Base-by-base conservation (phyloP, 257 asterid genomes). In the Primulina huaijiensis region DNA sequence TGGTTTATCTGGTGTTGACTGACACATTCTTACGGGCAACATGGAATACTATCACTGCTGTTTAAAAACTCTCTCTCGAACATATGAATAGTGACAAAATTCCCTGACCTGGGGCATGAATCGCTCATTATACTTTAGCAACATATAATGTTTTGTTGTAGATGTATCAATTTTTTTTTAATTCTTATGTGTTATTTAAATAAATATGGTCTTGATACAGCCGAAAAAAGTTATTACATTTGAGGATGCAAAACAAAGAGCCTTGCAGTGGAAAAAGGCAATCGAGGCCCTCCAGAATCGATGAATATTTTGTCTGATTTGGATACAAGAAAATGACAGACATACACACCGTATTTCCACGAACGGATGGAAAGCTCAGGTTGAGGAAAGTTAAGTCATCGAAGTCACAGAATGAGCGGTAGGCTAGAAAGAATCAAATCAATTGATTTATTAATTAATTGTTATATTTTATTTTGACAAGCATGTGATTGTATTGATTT, bases 211-310 rank as follows among this genome's bases (percentile, higher is more conserved):
- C 23, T 34, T 73, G 68, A 67, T 72, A 33, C 96, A 94, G 99
- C 97, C 97, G 14, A 94, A 87, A 89, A 91, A 94, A 76, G 88
- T 94, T 25, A 27, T 86, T 76, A 74, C 90, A 20, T 91, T 94
- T n/a, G 99, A 91, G 84, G 99, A 94, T 77, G 76, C 93, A 25
- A 94, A 94, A 77, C 95, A 89, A 67, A 85, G 97, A 83, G 96
- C 97, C 38, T 55, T 11, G 40, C 99, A 94, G 79, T 91, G 99
- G 98, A 94, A 94, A 65, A 89, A 83, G 84, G 98, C 98, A 4
- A 86, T 94, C 19, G 99, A 94, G 82, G 78, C 91, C 69, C 99
- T 94, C 76, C 98, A 91, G 75, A 86, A 83, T 68, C 94, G 85
- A 74, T 91, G 86, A 89, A 38, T 43, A 66, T 30, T 19, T 60